phyloP scores from a whole-genome alignment of 2,329 filamentous ascomycete genomes.

The Teratosphaeria destructans region DNA sequence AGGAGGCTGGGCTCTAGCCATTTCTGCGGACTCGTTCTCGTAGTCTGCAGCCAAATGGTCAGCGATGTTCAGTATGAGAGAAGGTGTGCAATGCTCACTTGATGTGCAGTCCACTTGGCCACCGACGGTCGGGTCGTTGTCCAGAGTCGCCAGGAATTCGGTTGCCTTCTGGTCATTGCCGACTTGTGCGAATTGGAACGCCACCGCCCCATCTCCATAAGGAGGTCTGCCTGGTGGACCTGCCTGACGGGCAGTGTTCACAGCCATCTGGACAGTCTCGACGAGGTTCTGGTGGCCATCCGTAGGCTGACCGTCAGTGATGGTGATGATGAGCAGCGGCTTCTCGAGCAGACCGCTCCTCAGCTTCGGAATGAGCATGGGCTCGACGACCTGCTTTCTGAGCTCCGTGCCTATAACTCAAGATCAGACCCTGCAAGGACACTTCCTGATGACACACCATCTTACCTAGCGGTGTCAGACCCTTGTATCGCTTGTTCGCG shows the following conservation, averaged over 20 bases:
- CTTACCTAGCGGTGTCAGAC: conserved; percentile 51
- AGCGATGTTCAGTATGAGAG: conserved; percentile 7
- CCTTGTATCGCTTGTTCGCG: conserved; percentile 50
- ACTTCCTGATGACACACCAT: not conserved
- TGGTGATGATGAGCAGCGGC: conserved; percentile 54
- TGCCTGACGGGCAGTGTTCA: conserved; percentile 37
- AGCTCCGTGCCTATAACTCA: conserved; percentile 41
- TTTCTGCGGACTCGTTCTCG: conserved; percentile 57
- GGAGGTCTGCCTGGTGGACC: conserved; percentile 21
- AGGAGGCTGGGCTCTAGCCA: conserved; percentile 51
- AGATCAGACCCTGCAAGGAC: not conserved
- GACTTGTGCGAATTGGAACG: conserved; percentile 60
- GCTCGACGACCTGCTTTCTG: conserved; percentile 53
- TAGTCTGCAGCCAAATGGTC: conserved; percentile 38
- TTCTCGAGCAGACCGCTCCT: conserved; percentile 46
- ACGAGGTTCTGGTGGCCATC: conserved; percentile 48
- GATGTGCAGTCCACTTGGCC: conserved; percentile 57
- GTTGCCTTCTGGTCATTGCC: conserved; percentile 56
- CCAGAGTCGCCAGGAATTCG: conserved; percentile 54
- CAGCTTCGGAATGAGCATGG: conserved; percentile 46
- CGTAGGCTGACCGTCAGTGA: conserved; percentile 57
- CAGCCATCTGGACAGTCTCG: conserved; percentile 47
- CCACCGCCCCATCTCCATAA: conserved; percentile 46
- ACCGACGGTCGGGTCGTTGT: conserved; percentile 52
- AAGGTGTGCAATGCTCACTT: conserved; percentile 37